These are phyloP conservation scores for Lumnitzera racemosa DNA, from an alignment of 345 rosid genomes.

Conservation along the genomic window DNA sequence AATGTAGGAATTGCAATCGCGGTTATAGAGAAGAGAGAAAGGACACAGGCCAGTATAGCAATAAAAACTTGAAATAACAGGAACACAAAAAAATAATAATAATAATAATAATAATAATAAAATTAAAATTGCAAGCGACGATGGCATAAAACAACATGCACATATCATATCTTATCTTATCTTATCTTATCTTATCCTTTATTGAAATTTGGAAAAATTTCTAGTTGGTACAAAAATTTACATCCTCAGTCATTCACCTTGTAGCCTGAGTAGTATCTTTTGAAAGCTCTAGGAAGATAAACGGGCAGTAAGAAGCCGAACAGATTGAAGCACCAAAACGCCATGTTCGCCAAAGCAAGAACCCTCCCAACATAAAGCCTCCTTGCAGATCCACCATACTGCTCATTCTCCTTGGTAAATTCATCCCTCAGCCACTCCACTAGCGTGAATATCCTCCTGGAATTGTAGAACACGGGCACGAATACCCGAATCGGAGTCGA, in stretches of 20 bases:
- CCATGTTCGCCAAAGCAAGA: constrained; percentile 64
- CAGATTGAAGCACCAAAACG: constrained; percentile 80
- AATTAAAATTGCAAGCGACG: too few relatives aligned
- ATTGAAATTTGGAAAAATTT: too few relatives aligned
- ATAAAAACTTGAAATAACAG: too few relatives aligned
- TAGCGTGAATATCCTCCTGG: constrained; percentile 53
- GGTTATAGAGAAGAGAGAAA: too few relatives aligned
- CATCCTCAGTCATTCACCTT: background rate
- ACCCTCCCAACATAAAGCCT: constrained; percentile 47
- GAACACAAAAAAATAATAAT: too few relatives aligned
- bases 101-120: too few relatives aligned
- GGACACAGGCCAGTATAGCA: too few relatives aligned
- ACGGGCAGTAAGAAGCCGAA: constrained; percentile 81
- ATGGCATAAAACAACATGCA: too few relatives aligned
- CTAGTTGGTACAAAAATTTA: too few relatives aligned
- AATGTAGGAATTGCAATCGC: too few relatives aligned
- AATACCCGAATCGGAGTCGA: constrained; percentile 66
- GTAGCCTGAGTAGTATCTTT: constrained; percentile 37
- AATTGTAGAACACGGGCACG: constrained; percentile 73
- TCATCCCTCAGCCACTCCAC: constrained; percentile 62
- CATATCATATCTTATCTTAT: too few relatives aligned
- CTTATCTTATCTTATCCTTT: too few relatives aligned
- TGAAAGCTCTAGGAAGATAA: constrained; percentile 71
- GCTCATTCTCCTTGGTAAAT: constrained; percentile 21
- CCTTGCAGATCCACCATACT: constrained; percentile 25